phyloP scores from a whole-genome alignment of 768 basidiomycete genomes.

The Leccinum sublutescens region DNA sequence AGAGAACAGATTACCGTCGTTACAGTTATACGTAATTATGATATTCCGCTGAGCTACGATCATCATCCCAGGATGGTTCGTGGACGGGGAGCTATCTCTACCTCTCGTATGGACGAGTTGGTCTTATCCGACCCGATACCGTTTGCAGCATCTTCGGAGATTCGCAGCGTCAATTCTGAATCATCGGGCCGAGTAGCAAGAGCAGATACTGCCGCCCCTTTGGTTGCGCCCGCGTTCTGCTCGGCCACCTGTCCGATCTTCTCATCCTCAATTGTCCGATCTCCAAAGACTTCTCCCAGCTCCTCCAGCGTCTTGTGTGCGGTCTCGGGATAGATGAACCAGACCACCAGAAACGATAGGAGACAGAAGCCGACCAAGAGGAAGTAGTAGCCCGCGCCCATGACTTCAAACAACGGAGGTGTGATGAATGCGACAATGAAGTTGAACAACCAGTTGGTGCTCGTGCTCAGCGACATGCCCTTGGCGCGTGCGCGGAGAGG shows the following conservation, averaged over 20 bases:
- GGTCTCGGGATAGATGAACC: constrained; percentile 50
- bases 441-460: constrained; percentile 35
- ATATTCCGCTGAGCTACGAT: neutral
- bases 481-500: constrained; percentile 39
- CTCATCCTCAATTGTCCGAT: constrained; percentile 29
- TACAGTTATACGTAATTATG: neutral
- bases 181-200: constrained; percentile 18
- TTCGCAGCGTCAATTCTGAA: constrained; percentile 27
- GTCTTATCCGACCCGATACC: constrained; percentile 20
- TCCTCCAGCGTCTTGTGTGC: constrained; percentile 46
- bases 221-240: constrained; percentile 13
- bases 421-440: constrained; percentile 47
- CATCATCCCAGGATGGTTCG: constrained; percentile 7
- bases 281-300: constrained; percentile 49
- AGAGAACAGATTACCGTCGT: neutral
- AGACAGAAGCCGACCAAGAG: constrained; percentile 46
- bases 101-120: constrained; percentile 8
- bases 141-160: constrained; percentile 17
- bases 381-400: constrained; percentile 51
- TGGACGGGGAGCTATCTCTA: constrained; percentile 15
- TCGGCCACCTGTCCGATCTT: constrained; percentile 17
- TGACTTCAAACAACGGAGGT: constrained; percentile 56
- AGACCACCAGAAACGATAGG: constrained; percentile 45
- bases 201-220: constrained; percentile 9
- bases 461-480: constrained; percentile 38